A percentile compares a stretch with the other conserved stretches of the same genome.
These are phyloP conservation scores for Kokia cookei DNA, from an alignment of 441 rosid species.

Conservation along the genomic window DNA sequence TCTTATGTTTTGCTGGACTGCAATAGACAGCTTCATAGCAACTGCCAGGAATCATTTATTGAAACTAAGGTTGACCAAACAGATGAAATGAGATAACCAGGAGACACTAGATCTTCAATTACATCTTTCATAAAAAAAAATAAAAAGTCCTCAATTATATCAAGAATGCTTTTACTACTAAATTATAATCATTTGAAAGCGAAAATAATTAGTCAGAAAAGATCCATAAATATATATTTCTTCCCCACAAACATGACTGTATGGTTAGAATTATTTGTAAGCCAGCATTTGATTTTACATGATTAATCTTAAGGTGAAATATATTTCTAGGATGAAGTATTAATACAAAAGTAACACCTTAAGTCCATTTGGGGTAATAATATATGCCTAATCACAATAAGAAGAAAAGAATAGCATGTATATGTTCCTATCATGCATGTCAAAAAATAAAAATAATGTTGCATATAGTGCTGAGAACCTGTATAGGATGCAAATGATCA, in stretches of 20 bases:
- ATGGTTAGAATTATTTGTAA: neutral
- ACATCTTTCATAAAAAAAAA: too few relatives aligned
- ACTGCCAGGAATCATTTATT: neutral
- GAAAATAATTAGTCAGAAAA: neutral
- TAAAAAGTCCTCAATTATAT: neutral
- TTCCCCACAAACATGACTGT: too few relatives aligned
- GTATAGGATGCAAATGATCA: slow-evolving; percentile 87
- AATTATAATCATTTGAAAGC: neutral
- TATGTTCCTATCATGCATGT: neutral
- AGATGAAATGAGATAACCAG: neutral
- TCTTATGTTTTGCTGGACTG: neutral
- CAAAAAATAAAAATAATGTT: neutral
- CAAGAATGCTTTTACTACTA: neutral
- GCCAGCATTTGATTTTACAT: neutral
- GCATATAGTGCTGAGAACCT: slow-evolving; percentile 34
- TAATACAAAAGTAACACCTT: neutral
- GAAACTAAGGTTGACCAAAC: neutral
- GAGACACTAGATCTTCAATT: neutral
- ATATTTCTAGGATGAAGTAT: neutral
- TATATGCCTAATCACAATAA: neutral
- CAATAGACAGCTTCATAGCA: slow-evolving; percentile 3
- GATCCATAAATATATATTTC: neutral
- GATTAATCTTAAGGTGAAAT: neutral
- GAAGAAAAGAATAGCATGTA: neutral
- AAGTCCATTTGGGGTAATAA: neutral